Evolutionary conservation across 805 yeast species (phyloP).

Genomic region (Clavispora vitiphila): DNA sequence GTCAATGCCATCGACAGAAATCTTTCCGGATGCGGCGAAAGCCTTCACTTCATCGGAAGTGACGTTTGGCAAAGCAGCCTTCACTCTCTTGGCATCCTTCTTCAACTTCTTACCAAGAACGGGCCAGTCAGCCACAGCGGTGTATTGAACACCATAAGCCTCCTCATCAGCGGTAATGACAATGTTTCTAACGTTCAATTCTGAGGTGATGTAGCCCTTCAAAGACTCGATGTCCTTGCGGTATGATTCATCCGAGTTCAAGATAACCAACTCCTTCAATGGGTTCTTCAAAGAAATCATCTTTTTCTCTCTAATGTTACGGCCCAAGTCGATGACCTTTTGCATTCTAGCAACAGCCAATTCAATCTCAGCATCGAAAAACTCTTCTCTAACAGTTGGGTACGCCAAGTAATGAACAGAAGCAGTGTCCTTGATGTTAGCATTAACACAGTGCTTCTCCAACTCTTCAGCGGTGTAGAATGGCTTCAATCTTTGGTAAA

Average conservation of each 20-base stretch:
- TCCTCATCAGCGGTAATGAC: constrained; percentile 86
- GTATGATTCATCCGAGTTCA: constrained; percentile 73
- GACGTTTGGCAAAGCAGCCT: constrained; percentile 83
- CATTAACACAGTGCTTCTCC: constrained; percentile 34
- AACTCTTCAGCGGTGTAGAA: constrained; percentile 59
- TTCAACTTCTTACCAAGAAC: constrained; percentile 95
- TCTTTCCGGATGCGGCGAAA: constrained; percentile 66
- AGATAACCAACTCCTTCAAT: constrained; percentile 76
- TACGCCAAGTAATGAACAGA: constrained; percentile 93
- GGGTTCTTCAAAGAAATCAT: constrained; percentile 93
- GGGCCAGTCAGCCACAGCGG: constrained; percentile 98
- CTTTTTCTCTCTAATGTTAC: constrained; percentile 95
- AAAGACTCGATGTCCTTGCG: constrained; percentile 73
- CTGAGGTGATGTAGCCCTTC: constrained; percentile 78
- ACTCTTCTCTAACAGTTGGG: constrained; percentile 77
- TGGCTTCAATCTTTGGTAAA: constrained; percentile 69
- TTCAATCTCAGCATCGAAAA: constrained; percentile 80
- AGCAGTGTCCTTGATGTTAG: constrained; percentile 53
- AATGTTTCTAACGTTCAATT: constrained; percentile 85
- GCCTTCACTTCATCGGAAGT: constrained; percentile 78
- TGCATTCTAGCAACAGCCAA: constrained; percentile 93
- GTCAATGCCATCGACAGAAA: constrained; percentile 85
- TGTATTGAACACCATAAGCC: constrained; percentile 86
- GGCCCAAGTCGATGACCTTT: constrained; percentile 90
- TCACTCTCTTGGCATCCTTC: constrained; percentile 89